Base-by-base conservation (phyloP, 345 rosid species). In the Ricinus communis region DNA sequence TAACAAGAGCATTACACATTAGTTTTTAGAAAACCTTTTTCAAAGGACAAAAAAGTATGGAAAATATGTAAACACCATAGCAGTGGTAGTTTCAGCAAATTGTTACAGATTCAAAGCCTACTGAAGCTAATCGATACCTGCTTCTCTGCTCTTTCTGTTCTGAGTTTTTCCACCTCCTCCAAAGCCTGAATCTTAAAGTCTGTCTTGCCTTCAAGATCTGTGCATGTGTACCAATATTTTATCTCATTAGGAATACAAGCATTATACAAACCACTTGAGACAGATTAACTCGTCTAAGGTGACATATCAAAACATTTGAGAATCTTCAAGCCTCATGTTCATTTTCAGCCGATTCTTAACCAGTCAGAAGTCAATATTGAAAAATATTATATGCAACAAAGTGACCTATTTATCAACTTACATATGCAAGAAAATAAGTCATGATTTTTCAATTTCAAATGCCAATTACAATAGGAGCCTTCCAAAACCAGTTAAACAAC, bases 141-240 rank as follows among this genome's bases (percentile, higher is more conserved):
- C 68, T 86, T 84, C 81, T 96, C 98, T 28, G 98, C 99, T 81
- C 99, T 87, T 86, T 86, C 86, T 36, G 81, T 91, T 81, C 98
- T 87, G 79, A 96, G 86, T 80, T 91, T 97, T 80, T 96, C 98
- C 53, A 93, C 91, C 50, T 88, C 89, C 82, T 96, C 99, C 62
- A 91, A 71, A 67, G 90, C 85, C 82, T 94, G 96, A 68, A 93
- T 96, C 85, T 91, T 96, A 70, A 81, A 78, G 83, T 96, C 99
- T 8, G 90, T 87, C 84, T 91, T 96, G 67, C 98, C 99, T 83
- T 96, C 98, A 59, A 84, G 85, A 84, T 96, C 98, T 96, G 83
- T 49, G 65, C 68, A 68, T 56, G 57, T 61, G 33, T 58, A 41
- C 43, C 41, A 72, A 31, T 8, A 43, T 25, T 19, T 13, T n/a